Evolutionary conservation across 1,284 basidiomycete species (phyloP), one percentile per base, ranked within the genome.

Genomic region (Sporisorium scitamineum): DNA sequence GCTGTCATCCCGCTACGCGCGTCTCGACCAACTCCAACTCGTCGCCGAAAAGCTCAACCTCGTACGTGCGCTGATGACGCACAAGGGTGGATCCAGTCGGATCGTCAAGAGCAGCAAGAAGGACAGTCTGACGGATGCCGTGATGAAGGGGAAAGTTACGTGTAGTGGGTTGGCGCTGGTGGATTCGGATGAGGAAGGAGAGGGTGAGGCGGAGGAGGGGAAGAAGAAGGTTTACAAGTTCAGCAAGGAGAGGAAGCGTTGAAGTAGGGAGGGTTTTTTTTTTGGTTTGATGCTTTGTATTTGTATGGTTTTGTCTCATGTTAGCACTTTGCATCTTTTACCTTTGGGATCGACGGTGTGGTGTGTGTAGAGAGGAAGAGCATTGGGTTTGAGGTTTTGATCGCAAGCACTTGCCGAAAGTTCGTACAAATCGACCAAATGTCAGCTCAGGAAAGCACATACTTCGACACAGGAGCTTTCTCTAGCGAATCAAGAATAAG

Each of bases 61-160:
- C 8, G 82, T 84, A 11, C 64, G 81, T 4, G 61, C 76, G 29
- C 61, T 84, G 7, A 84, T 84, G 82, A 68, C 72, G 20, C 81
- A 79, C 37, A 68, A 66, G 27, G 76, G 78, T 7, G 67, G 69
- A 0, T 52, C 57, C n/a, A 50, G 51, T 1, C 57, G 61, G 11
- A 44, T 66, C 13, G 78, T 81, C 24, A 50, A 64, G 24, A 50
- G 61, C 9, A 63, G 61, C 18, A 65, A 77, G 56, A 61, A 69
- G 37, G 47, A 50, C 3, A 14, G 31, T 4, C 34, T 76, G 34
- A 54, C 44, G 11, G 75, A 79, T 18, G 70, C 68, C 2, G 80
- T 81, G n/a, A 70, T 68, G 32, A 61, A 60, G 32, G 80, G 80
- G 0, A 76, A 69, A 45, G 26, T 78, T 5, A 81, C 74, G n/a